Evolutionary conservation across 176 grass and related monocot species (phyloP), one percentile per base, ranked within the genome.

Genomic region (Oryza glumipatula): DNA sequence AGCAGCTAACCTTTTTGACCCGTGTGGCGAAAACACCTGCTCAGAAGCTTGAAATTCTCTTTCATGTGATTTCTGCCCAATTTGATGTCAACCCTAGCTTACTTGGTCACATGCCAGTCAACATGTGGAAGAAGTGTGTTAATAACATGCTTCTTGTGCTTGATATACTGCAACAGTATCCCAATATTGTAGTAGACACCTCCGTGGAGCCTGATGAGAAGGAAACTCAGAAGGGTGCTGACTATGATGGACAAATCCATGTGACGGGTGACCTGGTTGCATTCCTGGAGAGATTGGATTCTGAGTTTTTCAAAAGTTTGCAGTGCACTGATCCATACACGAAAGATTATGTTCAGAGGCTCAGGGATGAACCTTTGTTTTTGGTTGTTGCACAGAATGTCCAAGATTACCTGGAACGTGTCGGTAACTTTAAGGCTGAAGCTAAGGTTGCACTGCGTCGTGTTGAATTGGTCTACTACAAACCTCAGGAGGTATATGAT

Each of bases 11-110:
- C 3, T 95, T 95, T 82, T 92, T 98, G 87, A 95, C 93, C 8
- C 85, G 87, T 35, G 93, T 95, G 41, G 96, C 96, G 30, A 98
- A 98, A 89, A 98, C 96, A 36, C 93, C 96, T 22, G 96, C 96
- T 30, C 96, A 98, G 80, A 98, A 98, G 80, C 91, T 98, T 78
- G 93, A 94, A 70, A 95, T 98, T 26, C 67, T 98, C 36, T 95
- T 98, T 68, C 90, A 92, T 85, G 89, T 98, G 68, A 95, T 98
- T 17, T 95, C 96, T 22, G 89, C 96, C 24, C 96, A 98, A 66
- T 98, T 98, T 92, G 96, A 98, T 85, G 89, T 98, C 51, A 98
- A 98, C 66, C 96, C 96, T 49, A 95, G 93, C 70, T 94, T 95
- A 73, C 89, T 98, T 68, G 96, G 96, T 49, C 96, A 98, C 82